Conservation (phyloP, 2,329 filamentous ascomycete genomes). For the Diaporthe eres region DNA sequence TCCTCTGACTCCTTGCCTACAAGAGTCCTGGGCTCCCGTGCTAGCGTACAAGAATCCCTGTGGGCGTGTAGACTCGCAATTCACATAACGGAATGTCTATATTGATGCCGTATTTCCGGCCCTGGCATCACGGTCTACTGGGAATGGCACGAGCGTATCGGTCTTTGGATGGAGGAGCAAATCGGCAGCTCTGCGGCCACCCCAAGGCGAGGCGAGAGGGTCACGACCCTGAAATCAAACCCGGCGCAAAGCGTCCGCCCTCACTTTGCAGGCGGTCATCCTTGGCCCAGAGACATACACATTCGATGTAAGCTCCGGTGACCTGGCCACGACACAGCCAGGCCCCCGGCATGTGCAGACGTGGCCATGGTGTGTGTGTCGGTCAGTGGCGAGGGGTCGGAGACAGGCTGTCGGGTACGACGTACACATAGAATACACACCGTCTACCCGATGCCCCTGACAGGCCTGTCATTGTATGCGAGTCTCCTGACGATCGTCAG, state of each 20-base stretch:
- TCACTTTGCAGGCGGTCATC: not conserved
- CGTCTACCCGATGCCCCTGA: slow-evolving; percentile 25
- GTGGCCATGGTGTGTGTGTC: slow-evolving; percentile 23
- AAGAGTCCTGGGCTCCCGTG: not conserved
- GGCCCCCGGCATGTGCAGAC: slow-evolving; percentile 7
- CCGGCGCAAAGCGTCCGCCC: not conserved
- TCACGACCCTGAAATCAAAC: not conserved
- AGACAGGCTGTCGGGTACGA: slow-evolving; percentile 24
- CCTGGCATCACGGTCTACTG: not conserved
- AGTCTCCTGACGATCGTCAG: slow-evolving; percentile 42
- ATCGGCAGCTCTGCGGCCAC: not conserved
- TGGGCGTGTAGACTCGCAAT: not conserved
- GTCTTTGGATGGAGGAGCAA: not conserved
- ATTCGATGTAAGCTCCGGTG: not conserved
- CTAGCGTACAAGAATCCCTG: slow-evolving; percentile 3
- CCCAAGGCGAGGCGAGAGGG: not conserved
- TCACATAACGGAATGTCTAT: not conserved
- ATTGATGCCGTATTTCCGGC: slow-evolving; percentile 11
- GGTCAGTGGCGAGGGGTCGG: not conserved
- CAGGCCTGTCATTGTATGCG: slow-evolving; percentile 10
- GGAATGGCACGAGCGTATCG: not conserved
- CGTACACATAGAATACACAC: slow-evolving; percentile 26
- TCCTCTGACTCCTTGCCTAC: not conserved
- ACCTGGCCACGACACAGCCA: slow-evolving; percentile 3
- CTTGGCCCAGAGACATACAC: not conserved